Percentiles rank a stretch among this genome's conserved stretches.
Conservation (phyloP, 2,329 filamentous ascomycete species). For the Monosporascus sp. region DNA sequence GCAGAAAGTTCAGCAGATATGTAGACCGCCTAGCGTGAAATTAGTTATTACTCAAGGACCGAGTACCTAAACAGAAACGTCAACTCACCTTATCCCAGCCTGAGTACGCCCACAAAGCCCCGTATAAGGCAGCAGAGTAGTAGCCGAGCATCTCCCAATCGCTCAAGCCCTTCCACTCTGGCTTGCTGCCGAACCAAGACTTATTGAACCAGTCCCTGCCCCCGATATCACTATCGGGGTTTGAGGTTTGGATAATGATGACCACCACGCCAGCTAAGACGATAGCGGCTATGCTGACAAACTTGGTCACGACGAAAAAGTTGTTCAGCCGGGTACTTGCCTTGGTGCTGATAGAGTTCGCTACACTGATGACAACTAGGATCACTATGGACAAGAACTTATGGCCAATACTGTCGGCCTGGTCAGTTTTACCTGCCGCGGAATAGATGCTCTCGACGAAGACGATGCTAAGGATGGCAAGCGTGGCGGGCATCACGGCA, state of each 20-base stretch:
- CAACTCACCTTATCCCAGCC: conserved; percentile 59
- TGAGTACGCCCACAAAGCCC: conserved; percentile 59
- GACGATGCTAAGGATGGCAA: conserved; percentile 60
- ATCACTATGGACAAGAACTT: conserved; percentile 48
- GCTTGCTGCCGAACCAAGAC: conserved; percentile 48
- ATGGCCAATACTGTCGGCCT: conserved; percentile 37
- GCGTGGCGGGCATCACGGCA: conserved; percentile 58
- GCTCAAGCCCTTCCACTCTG: conserved; percentile 42
- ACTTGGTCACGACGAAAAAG: conserved; percentile 52
- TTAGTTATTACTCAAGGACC: neutral
- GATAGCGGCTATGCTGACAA: conserved; percentile 41
- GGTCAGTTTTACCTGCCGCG: conserved; percentile 39
- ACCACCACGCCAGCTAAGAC: conserved; percentile 46
- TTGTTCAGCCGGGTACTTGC: conserved; percentile 50
- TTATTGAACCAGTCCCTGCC: conserved; percentile 47
- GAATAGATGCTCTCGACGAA: conserved; percentile 58
- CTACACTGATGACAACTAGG: conserved; percentile 40
- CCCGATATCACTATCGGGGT: conserved; percentile 34
- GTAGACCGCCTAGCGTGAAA: conserved; percentile 43
- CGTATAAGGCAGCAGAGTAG: conserved; percentile 56
- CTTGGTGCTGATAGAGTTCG: conserved; percentile 52
- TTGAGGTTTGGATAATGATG: conserved; percentile 32
- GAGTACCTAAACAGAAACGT: neutral
- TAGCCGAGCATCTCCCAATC: conserved; percentile 57
- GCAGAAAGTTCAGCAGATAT: conserved; percentile 47